phyloP scores from a whole-genome alignment of 257 asterid genomes.

The Jacaranda mimosifolia region DNA sequence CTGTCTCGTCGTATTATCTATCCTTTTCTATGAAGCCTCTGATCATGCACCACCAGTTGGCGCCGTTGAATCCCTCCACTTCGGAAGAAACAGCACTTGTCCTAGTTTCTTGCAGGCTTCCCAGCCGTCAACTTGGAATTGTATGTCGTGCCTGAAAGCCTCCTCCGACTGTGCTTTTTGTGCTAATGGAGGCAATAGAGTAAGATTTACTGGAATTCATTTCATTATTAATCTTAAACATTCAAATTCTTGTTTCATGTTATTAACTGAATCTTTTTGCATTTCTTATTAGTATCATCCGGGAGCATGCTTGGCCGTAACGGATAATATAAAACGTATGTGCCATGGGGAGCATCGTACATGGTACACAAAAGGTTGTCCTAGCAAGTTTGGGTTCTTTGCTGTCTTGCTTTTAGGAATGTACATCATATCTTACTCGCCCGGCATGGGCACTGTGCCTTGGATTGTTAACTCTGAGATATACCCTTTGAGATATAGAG shows the following conservation, averaged over 20 bases:
- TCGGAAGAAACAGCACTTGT: conserved; percentile 71
- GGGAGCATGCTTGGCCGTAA: conserved; percentile 67
- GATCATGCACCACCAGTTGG: conserved; percentile 59
- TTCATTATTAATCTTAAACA: background rate
- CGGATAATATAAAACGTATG: conserved; percentile 31
- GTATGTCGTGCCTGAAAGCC: conserved; percentile 61
- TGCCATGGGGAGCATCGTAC: conserved; percentile 55
- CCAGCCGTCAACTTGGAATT: conserved; percentile 58
- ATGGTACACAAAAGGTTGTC: conserved; percentile 81
- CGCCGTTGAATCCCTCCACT: conserved; percentile 54
- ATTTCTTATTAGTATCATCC: conserved; percentile 48
- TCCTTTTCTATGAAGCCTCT: conserved; percentile 57
- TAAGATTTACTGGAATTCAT: conserved; percentile 39
- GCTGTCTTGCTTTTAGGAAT: conserved; percentile 67
- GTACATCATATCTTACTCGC: conserved; percentile 76
- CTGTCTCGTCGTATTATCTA: conserved; percentile 62
- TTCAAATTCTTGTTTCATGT: background rate
- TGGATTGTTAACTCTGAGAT: conserved; percentile 92
- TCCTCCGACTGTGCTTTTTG: conserved; percentile 66
- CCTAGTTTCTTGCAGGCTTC: conserved; percentile 40
- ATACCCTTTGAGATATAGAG: conserved; percentile 73
- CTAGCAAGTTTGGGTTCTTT: conserved; percentile 65
- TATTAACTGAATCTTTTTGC: background rate
- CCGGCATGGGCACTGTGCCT: conserved; percentile 79
- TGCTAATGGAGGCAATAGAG: conserved; percentile 52